These are phyloP conservation scores for Nakazawaea peltata DNA, from an alignment of 805 yeast genomes.

Conservation along the genomic window DNA sequence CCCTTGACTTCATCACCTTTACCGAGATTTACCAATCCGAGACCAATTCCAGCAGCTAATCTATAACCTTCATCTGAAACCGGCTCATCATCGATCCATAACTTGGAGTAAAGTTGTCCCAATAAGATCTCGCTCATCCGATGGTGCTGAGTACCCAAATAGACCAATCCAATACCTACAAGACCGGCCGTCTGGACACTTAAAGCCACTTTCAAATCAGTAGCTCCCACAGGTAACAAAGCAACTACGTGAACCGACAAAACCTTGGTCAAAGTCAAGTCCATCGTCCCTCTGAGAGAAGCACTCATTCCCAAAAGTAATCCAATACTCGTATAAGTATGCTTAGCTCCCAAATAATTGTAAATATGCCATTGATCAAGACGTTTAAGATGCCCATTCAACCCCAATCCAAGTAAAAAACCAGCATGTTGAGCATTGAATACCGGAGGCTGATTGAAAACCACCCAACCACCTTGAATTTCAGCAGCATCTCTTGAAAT, in stretches of 20 bases:
- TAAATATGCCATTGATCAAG: constrained; percentile 96
- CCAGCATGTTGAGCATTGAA: constrained; percentile 88
- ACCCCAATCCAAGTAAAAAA: constrained; percentile 82
- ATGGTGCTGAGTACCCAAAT: constrained; percentile 69
- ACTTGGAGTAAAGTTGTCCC: constrained; percentile 54
- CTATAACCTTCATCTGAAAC: constrained; percentile 73
- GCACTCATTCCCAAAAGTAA: constrained; percentile 89
- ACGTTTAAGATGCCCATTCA: constrained; percentile 77
- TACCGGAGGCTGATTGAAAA: constrained; percentile 68
- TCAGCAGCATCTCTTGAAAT: constrained; percentile 62
- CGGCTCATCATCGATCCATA: constrained; percentile 45
- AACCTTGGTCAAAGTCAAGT: constrained; percentile 80
- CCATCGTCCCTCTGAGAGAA: constrained; percentile 74
- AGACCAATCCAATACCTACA: constrained; percentile 82
- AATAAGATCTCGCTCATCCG: constrained; percentile 77
- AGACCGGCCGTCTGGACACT: constrained; percentile 89
- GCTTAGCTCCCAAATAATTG: constrained; percentile 86
- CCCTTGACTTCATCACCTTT: constrained; percentile 57
- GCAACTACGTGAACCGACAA: constrained; percentile 91
- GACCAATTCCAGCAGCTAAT: constrained; percentile 78
- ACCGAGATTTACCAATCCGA: constrained; percentile 81
- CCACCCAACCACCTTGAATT: constrained; percentile 85
- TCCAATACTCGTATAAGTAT: constrained; percentile 78
- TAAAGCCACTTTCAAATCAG: constrained; percentile 74
- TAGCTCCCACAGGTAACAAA: constrained; percentile 82